Conservation (phyloP, 148 eudicot species). For the Chenopodium album region DNA sequence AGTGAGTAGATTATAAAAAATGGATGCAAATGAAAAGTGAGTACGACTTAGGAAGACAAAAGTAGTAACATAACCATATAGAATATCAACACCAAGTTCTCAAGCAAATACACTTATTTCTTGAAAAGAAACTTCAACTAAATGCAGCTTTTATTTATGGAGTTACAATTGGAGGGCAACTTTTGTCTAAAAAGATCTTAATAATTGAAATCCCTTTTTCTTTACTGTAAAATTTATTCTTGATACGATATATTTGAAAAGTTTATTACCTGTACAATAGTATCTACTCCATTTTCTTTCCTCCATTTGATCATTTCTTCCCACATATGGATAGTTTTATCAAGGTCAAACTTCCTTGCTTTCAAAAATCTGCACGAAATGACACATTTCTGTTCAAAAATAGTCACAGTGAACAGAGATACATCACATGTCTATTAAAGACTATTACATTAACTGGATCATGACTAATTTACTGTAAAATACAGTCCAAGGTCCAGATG, state of each 20-base stretch:
- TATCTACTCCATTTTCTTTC: constrained; percentile 74
- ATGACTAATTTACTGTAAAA: background rate
- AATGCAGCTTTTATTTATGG: background rate
- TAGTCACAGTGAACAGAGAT: background rate
- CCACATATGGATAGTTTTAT: constrained; percentile 91
- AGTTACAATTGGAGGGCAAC: background rate
- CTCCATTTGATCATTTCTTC: constrained; percentile 98
- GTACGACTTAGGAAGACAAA: too few species aligned
- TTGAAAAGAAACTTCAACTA: background rate
- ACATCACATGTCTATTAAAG: background rate
- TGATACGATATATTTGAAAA: background rate
- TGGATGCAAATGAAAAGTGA: too few species aligned
- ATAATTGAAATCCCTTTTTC: background rate
- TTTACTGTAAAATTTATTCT: background rate
- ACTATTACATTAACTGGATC: background rate
- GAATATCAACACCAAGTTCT: background rate
- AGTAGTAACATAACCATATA: too few species aligned
- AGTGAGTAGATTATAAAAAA: too few species aligned
- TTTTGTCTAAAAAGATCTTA: background rate
- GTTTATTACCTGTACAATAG: constrained; percentile 68
- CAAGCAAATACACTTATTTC: constrained; percentile 1
- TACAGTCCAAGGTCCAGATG: background rate
- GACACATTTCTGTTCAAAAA: constrained; percentile 8
- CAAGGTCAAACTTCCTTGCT: constrained; percentile 93
- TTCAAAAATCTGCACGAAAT: constrained; percentile 75